Conservation (phyloP, 2,329 filamentous ascomycete genomes). For the Cytospora leucostoma region DNA sequence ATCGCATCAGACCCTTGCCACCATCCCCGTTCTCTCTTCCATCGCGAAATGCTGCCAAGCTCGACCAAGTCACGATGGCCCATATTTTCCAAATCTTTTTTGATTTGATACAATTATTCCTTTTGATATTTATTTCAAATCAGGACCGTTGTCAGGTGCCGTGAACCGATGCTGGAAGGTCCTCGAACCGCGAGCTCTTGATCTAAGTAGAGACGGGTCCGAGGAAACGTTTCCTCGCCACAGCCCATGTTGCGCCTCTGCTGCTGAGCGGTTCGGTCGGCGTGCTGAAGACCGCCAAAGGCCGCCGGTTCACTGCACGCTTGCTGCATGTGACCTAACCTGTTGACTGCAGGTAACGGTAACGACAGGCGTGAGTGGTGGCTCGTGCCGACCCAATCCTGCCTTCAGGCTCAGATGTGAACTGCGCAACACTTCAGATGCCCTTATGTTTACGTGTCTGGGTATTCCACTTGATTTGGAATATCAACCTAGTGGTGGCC, state of each 20-base stretch:
- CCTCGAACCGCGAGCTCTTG: too few relatives aligned
- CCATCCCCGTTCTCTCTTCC: constrained; percentile 12
- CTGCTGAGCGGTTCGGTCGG: not conserved
- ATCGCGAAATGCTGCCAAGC: constrained; percentile 19
- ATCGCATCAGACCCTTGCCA: constrained; percentile 23
- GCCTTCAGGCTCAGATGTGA: constrained; percentile 24
- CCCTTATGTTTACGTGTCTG: not conserved
- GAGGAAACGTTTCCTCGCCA: not conserved
- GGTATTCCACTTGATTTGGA: constrained; percentile 18
- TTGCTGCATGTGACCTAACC: constrained; percentile 6
- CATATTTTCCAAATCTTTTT: too few relatives aligned
- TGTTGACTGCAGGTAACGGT: not conserved
- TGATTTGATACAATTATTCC: too few relatives aligned
- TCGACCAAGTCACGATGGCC: not conserved
- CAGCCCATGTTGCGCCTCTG: not conserved
- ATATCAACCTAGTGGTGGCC: constrained; percentile 21
- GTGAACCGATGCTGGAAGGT: too few relatives aligned
- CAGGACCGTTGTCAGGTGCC: too few relatives aligned
- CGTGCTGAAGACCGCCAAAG: constrained; percentile 4
- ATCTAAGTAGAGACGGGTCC: too few relatives aligned
- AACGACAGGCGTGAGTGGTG: constrained; percentile 6
- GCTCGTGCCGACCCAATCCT: constrained; percentile 17
- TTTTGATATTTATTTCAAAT: too few relatives aligned
- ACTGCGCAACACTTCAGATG: constrained; percentile 14
- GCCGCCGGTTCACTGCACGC: constrained; percentile 12